These are phyloP conservation scores for Fabrea salina DNA, from an alignment of 169 alveolate genomes.

Conservation along the genomic window DNA sequence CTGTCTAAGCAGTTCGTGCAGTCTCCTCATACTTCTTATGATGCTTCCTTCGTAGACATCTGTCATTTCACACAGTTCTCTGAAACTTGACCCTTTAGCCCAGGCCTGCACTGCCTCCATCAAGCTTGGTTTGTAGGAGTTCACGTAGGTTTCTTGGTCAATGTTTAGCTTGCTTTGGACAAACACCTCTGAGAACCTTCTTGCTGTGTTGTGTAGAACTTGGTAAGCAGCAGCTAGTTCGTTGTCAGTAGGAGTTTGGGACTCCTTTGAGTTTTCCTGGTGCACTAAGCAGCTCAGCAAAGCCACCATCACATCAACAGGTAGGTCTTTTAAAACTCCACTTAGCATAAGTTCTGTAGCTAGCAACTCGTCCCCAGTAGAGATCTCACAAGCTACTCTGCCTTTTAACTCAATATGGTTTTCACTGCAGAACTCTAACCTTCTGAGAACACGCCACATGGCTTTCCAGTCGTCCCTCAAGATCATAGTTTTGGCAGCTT, in stretches of 20 bases:
- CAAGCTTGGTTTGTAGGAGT: slow-evolving; percentile 89
- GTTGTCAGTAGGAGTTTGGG: slow-evolving; percentile 36
- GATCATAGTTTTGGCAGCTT: slow-evolving; percentile 44
- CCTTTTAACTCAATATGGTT: slow-evolving; percentile 92
- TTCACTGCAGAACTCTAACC: slow-evolving; percentile 88
- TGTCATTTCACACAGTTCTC: slow-evolving; percentile 89
- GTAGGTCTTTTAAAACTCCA: slow-evolving; percentile 90
- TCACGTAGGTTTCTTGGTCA: slow-evolving; percentile 86
- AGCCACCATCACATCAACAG: slow-evolving; percentile 92
- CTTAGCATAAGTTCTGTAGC: slow-evolving; percentile 93
- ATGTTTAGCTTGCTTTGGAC: slow-evolving; percentile 82
- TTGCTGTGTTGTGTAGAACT: slow-evolving; percentile 67
- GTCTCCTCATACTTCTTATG: slow-evolving; percentile 92
- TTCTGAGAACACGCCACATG: slow-evolving; percentile 93
- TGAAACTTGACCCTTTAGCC: slow-evolving; percentile 95
- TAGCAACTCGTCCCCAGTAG: slow-evolving; percentile 97
- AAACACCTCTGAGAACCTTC: slow-evolving; percentile 83
- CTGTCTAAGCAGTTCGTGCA: slow-evolving; percentile 97
- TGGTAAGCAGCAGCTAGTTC: neutral
- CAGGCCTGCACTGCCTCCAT: slow-evolving; percentile 94
- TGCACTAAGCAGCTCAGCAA: slow-evolving; percentile 91
- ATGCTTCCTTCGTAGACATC: slow-evolving; percentile 98
- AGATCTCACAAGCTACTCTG: slow-evolving; percentile 97
- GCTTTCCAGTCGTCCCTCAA: slow-evolving; percentile 83
- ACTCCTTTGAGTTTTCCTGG: slow-evolving; percentile 84